Evolutionary conservation across 805 yeast species (phyloP), one percentile per base, ranked within the genome.

Genomic region (Candida quercuum): DNA sequence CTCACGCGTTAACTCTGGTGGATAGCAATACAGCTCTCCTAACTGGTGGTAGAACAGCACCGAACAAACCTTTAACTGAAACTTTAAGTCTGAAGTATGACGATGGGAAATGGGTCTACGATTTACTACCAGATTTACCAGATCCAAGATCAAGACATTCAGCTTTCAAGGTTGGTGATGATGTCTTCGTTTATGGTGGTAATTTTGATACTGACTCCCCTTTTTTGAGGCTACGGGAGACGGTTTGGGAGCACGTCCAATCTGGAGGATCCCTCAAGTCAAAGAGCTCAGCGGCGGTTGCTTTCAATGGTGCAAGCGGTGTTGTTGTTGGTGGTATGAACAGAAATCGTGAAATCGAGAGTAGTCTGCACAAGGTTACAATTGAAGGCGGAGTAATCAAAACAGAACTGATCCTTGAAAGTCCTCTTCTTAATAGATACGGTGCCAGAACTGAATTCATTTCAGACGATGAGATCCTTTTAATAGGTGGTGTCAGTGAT

Each of bases 1-100:
- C 81, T 41, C 89, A 83, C 48, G 63, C 78, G 0, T 46, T 76
- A 24, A 67, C 73, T 0, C 37, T 51, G 0, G 27, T 72, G 1
- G 47, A 41, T 3, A 46, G 53, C 12, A 52, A 54, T 1, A 51
- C 48, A 0, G 30, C 62, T 0, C 38, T 80, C 1, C 43, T 81
- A 4, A 59, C 75, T 24, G 94, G 93, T 3, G 95, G 95, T 4
- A 67, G 94, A 42, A 59, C 69, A 3, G 67, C 76, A 2, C 94
- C 95, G 0, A 69, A 71, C 3, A 53, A 56, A 9, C 59, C 65
- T 0, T 52, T 74, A 18, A 22, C 48, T 5, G 81, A 75, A 33
- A 51, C 62, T 22, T 76, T 78, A 76, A 35, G 56, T 4, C 50
- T 69, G 5, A 28, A 40, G 1, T 18, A 39, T 25, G 35, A 35